Conservation (phyloP, 2,329 filamentous ascomycete genomes). For the Xylaria sp. region DNA sequence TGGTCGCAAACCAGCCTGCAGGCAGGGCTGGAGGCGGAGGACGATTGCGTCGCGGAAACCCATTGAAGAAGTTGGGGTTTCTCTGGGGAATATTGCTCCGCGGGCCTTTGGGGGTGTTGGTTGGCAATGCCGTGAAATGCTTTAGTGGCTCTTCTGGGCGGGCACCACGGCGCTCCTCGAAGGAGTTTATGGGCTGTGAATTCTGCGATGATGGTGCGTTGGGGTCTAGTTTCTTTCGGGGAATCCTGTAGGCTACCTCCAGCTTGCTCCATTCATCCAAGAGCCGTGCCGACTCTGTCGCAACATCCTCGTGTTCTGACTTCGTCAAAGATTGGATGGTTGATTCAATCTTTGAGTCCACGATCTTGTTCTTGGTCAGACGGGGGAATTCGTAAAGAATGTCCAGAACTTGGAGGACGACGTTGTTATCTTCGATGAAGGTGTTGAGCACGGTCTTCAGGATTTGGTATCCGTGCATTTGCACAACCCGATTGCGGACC, state of each 20-base stretch:
- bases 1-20: conserved; percentile 85
- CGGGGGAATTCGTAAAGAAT: conserved; percentile 90
- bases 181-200: conserved; percentile 63
- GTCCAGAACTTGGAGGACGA: conserved; percentile 88
- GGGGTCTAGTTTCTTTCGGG: conserved; percentile 85
- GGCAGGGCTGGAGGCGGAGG: conserved; percentile 68
- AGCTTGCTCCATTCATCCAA: conserved; percentile 89
- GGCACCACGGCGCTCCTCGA: conserved; percentile 73
- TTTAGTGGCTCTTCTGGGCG: conserved; percentile 58
- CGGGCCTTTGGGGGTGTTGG: conserved; percentile 67
- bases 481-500: conserved; percentile 87
- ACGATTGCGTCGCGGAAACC: conserved; percentile 65
- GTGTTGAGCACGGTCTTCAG: conserved; percentile 86
- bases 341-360: conserved; percentile 92
- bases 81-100: conserved; percentile 70
- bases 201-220: conserved; percentile 60
- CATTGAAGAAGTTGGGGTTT: conserved; percentile 63
- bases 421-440: conserved; percentile 89
- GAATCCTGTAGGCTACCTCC: conserved; percentile 91
- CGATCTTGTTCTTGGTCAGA: conserved; percentile 95
- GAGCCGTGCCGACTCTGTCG: conserved; percentile 75
- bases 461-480: conserved; percentile 97
- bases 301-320: conserved; percentile 79
- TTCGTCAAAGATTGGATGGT: conserved; percentile 75
- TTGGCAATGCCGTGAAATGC: conserved; percentile 57